Conservation (phyloP, 2,329 filamentous ascomycete genomes). For the Fonsecaea monophora region DNA sequence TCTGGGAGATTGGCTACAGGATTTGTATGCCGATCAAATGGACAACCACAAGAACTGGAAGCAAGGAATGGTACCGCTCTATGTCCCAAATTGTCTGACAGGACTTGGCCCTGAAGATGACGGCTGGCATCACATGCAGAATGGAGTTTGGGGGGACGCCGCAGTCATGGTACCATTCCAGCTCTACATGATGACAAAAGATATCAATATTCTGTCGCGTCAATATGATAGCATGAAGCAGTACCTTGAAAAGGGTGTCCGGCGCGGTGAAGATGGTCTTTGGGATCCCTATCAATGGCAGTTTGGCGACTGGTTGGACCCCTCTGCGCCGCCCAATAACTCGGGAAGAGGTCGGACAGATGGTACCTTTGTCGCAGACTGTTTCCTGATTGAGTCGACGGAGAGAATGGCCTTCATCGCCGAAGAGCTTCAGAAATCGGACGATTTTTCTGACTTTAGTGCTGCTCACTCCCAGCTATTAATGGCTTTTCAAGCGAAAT, state of each 20-base stretch:
- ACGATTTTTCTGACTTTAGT: slow-evolving; percentile 39
- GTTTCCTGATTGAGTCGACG: slow-evolving; percentile 49
- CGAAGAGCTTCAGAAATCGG: slow-evolving; percentile 37
- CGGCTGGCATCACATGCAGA: slow-evolving; percentile 28
- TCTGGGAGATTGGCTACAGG: slow-evolving; percentile 58
- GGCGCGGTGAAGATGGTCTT: slow-evolving; percentile 44
- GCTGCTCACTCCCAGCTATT: slow-evolving; percentile 36
- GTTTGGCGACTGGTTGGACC: slow-evolving; percentile 53
- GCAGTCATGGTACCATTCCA: slow-evolving; percentile 48
- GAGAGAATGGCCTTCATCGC: slow-evolving; percentile 43
- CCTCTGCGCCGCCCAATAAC: slow-evolving; percentile 46
- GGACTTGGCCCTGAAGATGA: not conserved
- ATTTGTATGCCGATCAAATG: slow-evolving; percentile 51
- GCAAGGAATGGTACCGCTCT: slow-evolving; percentile 43
- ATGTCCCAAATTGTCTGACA: slow-evolving; percentile 43
- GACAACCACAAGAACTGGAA: slow-evolving; percentile 18
- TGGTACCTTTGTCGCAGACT: slow-evolving; percentile 48
- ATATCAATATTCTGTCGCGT: slow-evolving; percentile 45
- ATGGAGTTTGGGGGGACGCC: slow-evolving; percentile 52
- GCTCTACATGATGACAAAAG: slow-evolving; percentile 46
- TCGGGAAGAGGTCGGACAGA: slow-evolving; percentile 46
- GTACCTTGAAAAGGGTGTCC: slow-evolving; percentile 48
- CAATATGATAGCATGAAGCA: slow-evolving; percentile 48
- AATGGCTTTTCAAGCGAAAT: slow-evolving; percentile 43
- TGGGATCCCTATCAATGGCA: slow-evolving; percentile 48